Evolutionary conservation across 2,329 filamentous ascomycete genomes (phyloP), one percentile per base, ranked within the genome.

Genomic region (Botrytis porri): DNA sequence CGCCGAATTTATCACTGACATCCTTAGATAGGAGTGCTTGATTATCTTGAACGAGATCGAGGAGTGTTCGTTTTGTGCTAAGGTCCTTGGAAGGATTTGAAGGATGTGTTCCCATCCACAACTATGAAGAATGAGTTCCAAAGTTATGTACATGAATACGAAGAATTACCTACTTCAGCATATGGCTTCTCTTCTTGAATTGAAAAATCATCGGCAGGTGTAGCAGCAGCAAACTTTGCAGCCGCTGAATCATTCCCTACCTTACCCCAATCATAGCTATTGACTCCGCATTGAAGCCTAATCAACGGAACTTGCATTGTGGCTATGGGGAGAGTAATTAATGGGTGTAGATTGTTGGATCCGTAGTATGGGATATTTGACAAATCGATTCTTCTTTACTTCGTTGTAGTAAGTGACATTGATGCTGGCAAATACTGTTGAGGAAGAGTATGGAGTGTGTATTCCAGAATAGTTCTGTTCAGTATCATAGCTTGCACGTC

Each of bases 241-340:
- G 95, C 96, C 22, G 95, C 93, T 65, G 95, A 98, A 73, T 92
- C 88, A 75, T 88, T 88, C 79, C 96, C 96, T 80, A 94, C 88
- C 86, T 99, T 99, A 77, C 95, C 96, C 96, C 96, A 99, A 85
- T 98, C 96, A 82, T 99, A 99, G 83, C 95, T 98, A 84, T 98
- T 98, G 81, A 97, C 94, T 80, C 95, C 96, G 85, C 93, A 95
- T 82, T 93, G 90, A 77, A 98, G 89, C 78, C 94, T 90, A 81
- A 97, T 87, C 70, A 98, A 85, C 80, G 95, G 95, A 75, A 96
- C 89, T 76, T 80, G 79, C 79, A 81, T 81, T n/a, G 43, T 75
- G 73, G 63, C 43, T 72, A 10, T 62, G 2, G 12, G n/a, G 8
- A 25, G n/a, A 65, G 32, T 54, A 8, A 10, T 16, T 9, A 18